Base-by-base conservation (phyloP, 1,284 basidiomycete species). In the Cutaneotrichosporon mucoides region DNA sequence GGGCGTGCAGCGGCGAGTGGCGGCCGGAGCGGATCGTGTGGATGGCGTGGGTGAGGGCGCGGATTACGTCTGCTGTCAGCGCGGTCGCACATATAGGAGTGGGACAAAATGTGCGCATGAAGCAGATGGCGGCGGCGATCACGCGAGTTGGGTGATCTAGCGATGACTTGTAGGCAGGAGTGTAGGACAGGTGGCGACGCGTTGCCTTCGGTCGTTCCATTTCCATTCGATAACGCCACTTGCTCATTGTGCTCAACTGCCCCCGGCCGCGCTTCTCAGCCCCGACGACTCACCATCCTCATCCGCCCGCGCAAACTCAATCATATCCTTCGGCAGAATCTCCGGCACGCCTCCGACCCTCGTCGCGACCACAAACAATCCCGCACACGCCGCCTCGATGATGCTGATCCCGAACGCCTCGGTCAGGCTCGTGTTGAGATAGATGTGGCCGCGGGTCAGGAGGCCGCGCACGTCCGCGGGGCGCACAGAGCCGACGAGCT, bases 321-420 rank as follows among this genome's bases (percentile, higher is more conserved):
- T 90, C 89, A 98, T 90, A 65, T 93, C 89, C 50, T 86, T 81
- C 0, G 96, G 96, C 15, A 99, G 80, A 57, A 98, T 89, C 77
- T 99, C 96, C 0, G 96, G 93, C 0, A 98, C 89, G 2, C 96
- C 95, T 0, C 96, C 95, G 0, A 99, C 95, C 38, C 87, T 84
- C 0, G 95, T 99, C 13, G 88, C 88, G 40, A 99, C 96, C 42
- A 98, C 89, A 70, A 96, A 95, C 8, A 99, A 81, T 0, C 96
- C 96, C 0, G 91, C 86, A 66, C 89, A 94, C 0, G 96, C 96
- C 0, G 96, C 96, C 81, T 99, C 96, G 51, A 99, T 84, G 66
- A 96, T 92, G 7, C 89, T 89, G 64, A 95, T 98, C 0, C 96
- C 95, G 69, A 99, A 99, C 0, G 96, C 86, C 76, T 99, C 95